Evolutionary conservation across 2,329 filamentous ascomycete species (phyloP), one percentile per base, ranked within the genome.

Genomic region (Peltaster fructicola): DNA sequence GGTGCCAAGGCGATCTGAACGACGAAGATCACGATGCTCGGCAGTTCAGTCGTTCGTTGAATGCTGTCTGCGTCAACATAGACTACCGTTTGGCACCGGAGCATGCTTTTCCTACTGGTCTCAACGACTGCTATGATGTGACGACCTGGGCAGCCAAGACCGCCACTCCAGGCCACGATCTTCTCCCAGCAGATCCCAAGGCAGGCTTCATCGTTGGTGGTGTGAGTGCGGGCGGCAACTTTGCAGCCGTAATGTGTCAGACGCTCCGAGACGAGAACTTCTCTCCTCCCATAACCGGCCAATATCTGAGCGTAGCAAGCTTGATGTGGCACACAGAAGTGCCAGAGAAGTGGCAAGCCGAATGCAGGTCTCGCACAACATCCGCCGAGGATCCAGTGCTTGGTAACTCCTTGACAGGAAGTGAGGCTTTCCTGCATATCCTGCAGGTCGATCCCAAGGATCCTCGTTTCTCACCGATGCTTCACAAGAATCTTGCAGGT

Each of bases 51-150:
- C 30, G 39, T 6, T 44, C 53, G 14, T 30, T 54, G 11, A 43
- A 48, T 0, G 42, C 52, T 14, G 48, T 61, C 0, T 56, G 57
- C 9, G 45, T 65, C 6, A 59, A 58, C 29, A 50, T 64, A 4
- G 58, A 61, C 10, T 65, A 66, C 33, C 48, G 62, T 2, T 51
- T 63, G 15, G 61, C 59, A 6, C 63, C 62, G 0, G 61, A 63
- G 29, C 45, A 63, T 33, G 44, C 47, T 13, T 66, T 65, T 29
- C 62, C 63, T 0, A 45, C 42, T 1, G 53, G 53, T 3, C 43
- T 64, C 2, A 44, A 63, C 26, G 62, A 68, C 35, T 51, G 49
- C 26, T 58, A 52, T 31, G 59, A 63, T 32, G 51, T 50, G 1
- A 42, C 57, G 0, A 41, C 48, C 31, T 61, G 57, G 57, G 47